Evolutionary conservation across 345 rosid genomes (phyloP).

Genomic region (Corymbia maculata): DNA sequence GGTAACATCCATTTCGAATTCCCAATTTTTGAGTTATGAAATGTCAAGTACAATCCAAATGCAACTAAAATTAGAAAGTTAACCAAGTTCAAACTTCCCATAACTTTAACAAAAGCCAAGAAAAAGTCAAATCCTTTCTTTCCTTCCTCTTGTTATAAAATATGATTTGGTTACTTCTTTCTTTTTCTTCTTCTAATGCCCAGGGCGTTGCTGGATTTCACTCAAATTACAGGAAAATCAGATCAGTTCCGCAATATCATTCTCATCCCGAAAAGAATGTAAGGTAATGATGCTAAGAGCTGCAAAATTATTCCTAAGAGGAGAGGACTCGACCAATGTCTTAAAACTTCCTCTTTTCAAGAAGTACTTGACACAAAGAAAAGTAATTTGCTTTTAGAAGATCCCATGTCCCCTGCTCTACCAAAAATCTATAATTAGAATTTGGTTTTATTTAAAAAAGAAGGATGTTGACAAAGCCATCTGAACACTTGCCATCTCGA

Average conservation of each 20-base stretch:
- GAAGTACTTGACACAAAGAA: not conserved
- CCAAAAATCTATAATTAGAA: not conserved
- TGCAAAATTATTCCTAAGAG: not conserved
- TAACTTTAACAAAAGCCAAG: not conserved
- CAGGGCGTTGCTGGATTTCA: not conserved
- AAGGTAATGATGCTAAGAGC: not conserved
- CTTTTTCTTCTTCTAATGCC: not conserved
- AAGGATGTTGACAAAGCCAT: not conserved
- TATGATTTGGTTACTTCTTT: not conserved
- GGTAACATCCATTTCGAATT: slow-evolving; percentile 10
- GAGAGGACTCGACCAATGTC: not conserved
- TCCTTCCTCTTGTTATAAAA: not conserved
- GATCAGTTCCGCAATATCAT: not conserved
- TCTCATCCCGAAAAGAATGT: not conserved
- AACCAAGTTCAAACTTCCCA: not conserved
- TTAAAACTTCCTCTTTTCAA: not conserved
- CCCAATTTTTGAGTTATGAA: not conserved
- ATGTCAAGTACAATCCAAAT: not conserved
- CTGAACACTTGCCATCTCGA: not conserved
- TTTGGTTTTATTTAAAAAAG: not conserved
- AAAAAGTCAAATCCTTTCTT: not conserved
- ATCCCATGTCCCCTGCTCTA: not conserved
- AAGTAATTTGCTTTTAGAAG: not conserved
- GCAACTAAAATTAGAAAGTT: not conserved
- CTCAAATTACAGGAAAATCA: not conserved